phyloP scores from a whole-genome alignment of 106 monocot genomes.

The Apostasia ramifera region DNA sequence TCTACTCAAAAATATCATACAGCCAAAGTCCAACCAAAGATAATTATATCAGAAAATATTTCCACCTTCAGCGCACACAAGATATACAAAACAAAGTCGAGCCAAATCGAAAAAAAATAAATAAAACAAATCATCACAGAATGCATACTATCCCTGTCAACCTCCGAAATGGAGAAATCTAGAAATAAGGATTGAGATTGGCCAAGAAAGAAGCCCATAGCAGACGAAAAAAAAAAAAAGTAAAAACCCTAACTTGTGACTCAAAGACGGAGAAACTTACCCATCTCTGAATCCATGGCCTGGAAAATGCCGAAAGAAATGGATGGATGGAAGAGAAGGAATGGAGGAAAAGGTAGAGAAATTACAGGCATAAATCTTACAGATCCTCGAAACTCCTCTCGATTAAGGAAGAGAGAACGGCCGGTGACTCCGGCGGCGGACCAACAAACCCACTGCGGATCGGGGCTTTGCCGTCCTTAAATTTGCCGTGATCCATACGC shows the following conservation, averaged over 20 bases:
- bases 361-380: constrained; percentile 7
- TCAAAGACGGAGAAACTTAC: constrained; percentile 5
- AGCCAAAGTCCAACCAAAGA: not conserved
- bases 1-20: no score
- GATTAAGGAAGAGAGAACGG: not conserved
- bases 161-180: not conserved
- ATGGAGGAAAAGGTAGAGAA: constrained; percentile 7
- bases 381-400: constrained; percentile 5
- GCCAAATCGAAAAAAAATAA: not conserved
- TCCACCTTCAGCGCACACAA: not conserved
- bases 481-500: no score
- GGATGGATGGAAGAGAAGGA: constrained; percentile 7
- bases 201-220: no score
- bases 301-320: constrained; percentile 12
- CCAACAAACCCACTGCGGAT: no score
- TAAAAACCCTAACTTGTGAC: constrained; percentile 1
- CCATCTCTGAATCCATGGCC: constrained; percentile 10
- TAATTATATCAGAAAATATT: not conserved
- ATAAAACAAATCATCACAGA: not conserved
- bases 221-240: no score
- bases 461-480: no score
- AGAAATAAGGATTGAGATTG: not conserved
- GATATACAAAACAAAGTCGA: not conserved
- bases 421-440: not conserved
- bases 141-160: not conserved